These are phyloP conservation scores for Apiospora pterosperma DNA, from an alignment of 2,329 filamentous ascomycete species.

Conservation along the genomic window DNA sequence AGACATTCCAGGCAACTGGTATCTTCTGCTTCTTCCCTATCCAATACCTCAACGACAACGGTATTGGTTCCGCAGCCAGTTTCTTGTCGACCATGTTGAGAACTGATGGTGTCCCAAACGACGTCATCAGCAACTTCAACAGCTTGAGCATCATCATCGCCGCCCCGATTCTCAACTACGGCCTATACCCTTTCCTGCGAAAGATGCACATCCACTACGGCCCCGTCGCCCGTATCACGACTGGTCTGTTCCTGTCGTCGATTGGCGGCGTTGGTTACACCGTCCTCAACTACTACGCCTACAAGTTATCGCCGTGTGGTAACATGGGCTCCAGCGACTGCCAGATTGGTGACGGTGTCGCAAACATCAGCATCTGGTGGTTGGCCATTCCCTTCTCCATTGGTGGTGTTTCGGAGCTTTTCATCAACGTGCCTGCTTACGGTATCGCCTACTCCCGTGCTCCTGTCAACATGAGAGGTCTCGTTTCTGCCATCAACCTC, in stretches of 20 bases:
- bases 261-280: slow-evolving; percentile 42
- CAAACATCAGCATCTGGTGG: slow-evolving; percentile 51
- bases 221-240: slow-evolving; percentile 45
- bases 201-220: slow-evolving; percentile 41
- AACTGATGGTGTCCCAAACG: slow-evolving; percentile 48
- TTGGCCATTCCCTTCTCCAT: slow-evolving; percentile 51
- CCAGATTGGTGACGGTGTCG: slow-evolving; percentile 31
- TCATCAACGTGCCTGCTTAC: slow-evolving; percentile 48
- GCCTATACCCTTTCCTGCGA: slow-evolving; percentile 43
- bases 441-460: slow-evolving; percentile 50
- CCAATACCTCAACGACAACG: slow-evolving; percentile 42
- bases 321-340: slow-evolving; percentile 36
- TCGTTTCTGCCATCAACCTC: slow-evolving; percentile 47
- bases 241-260: slow-evolving; percentile 46
- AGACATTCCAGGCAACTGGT: slow-evolving; percentile 57
- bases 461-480: slow-evolving; percentile 47
- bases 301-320: slow-evolving; percentile 39
- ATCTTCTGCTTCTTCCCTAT: slow-evolving; percentile 53
- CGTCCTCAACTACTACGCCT: slow-evolving; percentile 38
- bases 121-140: slow-evolving; percentile 48
- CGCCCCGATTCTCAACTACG: slow-evolving; percentile 44
- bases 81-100: slow-evolving; percentile 45
- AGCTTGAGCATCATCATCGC: slow-evolving; percentile 43
- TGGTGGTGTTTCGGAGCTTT: slow-evolving; percentile 49
- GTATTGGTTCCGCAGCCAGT: slow-evolving; percentile 46